Conservation (phyloP, 495 filamentous ascomycete genomes). For the Trichoderma asperelloides region DNA sequence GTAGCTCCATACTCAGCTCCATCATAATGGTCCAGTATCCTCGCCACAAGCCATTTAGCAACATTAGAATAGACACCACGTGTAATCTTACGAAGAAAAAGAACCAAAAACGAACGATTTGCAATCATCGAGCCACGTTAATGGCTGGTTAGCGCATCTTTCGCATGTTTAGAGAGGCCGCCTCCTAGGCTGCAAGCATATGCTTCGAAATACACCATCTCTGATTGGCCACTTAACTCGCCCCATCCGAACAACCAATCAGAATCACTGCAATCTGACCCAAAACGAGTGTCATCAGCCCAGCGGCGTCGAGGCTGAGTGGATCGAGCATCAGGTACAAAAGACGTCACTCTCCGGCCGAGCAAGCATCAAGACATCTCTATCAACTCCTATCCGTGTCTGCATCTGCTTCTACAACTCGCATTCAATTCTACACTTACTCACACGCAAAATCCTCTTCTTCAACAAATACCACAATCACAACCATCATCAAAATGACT, state of each 20-base stretch:
- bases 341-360: conserved; percentile 1
- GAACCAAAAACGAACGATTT: not conserved
- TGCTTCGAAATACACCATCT: not conserved
- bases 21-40: too few relatives aligned
- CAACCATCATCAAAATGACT: conserved; percentile 18
- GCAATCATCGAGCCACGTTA: not conserved
- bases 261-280: not conserved
- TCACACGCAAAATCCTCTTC: conserved; percentile 9
- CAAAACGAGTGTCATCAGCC: not conserved
- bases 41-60: too few relatives aligned
- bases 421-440: not conserved
- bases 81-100: not conserved
- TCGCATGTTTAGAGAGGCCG: not conserved
- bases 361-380: not conserved
- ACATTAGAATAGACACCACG: too few relatives aligned
- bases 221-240: not conserved
- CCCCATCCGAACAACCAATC: not conserved
- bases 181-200: not conserved
- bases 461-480: not conserved
- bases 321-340: not conserved
- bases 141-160: not conserved
- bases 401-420: not conserved
- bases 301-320: not conserved
- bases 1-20: too few relatives aligned
- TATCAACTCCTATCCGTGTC: not conserved